These are phyloP conservation scores for Neocatenulostroma microsporum DNA, from an alignment of 2,329 filamentous ascomycete genomes.

Conservation along the genomic window DNA sequence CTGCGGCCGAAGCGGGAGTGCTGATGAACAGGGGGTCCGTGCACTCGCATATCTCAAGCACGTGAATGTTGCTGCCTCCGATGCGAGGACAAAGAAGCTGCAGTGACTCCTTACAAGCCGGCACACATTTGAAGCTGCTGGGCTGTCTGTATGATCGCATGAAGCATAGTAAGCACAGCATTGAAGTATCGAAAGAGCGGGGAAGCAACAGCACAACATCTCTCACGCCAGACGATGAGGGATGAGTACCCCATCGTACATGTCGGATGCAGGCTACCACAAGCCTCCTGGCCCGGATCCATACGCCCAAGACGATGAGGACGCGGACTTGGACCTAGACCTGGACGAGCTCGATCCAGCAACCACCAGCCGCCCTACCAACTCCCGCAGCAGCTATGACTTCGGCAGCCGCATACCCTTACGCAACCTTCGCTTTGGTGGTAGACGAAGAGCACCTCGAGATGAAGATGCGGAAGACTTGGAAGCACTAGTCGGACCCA, in stretches of 20 bases:
- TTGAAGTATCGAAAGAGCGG: too few relatives aligned
- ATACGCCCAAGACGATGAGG: conserved; percentile 44
- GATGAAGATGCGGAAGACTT: conserved; percentile 58
- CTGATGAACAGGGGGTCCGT: too few relatives aligned
- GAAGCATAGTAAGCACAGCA: too few relatives aligned
- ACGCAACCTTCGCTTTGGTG: conserved; percentile 48
- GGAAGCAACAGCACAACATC: too few relatives aligned
- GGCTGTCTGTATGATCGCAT: too few relatives aligned
- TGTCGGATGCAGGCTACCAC: too few relatives aligned
- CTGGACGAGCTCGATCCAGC: conserved; percentile 75
- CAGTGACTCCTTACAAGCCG: too few relatives aligned
- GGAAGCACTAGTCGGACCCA: conserved; percentile 52
- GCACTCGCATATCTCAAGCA: too few relatives aligned
- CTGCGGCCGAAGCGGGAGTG: too few relatives aligned
- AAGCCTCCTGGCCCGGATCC: conserved; percentile 55
- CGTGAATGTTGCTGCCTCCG: too few relatives aligned
- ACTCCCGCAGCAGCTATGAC: conserved; percentile 26
- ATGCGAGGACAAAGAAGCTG: too few relatives aligned
- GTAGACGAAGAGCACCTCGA: conserved; percentile 34
- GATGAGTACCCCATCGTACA: conserved; percentile 42
- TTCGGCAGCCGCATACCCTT: conserved; percentile 58
- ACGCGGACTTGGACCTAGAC: conserved; percentile 64
- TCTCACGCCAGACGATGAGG: conserved; percentile 25
- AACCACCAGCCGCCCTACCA: conserved; percentile 12
- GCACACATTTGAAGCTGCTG: too few relatives aligned